Conservation (phyloP, 2,329 filamentous ascomycete species). For the Clonostachys byssicola region DNA sequence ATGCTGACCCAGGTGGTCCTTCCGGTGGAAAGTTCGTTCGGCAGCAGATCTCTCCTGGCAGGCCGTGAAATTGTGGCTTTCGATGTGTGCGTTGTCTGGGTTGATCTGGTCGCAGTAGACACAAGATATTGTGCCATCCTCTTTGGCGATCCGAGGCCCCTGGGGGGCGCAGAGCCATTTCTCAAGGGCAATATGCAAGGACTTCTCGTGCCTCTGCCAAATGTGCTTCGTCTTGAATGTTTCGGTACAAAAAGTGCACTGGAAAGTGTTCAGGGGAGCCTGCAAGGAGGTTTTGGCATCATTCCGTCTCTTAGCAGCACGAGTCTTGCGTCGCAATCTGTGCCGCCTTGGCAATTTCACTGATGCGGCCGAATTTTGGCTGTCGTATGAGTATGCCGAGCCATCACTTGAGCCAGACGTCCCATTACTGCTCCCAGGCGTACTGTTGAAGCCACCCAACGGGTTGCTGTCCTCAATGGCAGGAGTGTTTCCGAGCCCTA, state of each 20-base stretch:
- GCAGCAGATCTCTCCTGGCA: slow-evolving; percentile 44
- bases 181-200: slow-evolving; percentile 38
- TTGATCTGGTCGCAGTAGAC: slow-evolving; percentile 27
- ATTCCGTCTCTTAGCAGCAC: neutral
- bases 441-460: too few relatives aligned
- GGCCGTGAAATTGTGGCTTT: slow-evolving; percentile 28
- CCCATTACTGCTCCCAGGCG: slow-evolving; percentile 48
- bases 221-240: slow-evolving; percentile 38
- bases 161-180: slow-evolving; percentile 37
- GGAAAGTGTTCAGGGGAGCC: slow-evolving; percentile 16
- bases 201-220: slow-evolving; percentile 46
- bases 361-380: slow-evolving; percentile 41
- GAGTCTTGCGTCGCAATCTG: slow-evolving; percentile 23
- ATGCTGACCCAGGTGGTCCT: slow-evolving; percentile 38
- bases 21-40: slow-evolving; percentile 38
- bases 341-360: slow-evolving; percentile 31
- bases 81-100: slow-evolving; percentile 24
- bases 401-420: slow-evolving; percentile 48
- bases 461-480: too few relatives aligned
- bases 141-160: slow-evolving; percentile 27
- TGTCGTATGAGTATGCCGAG: slow-evolving; percentile 47
- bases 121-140: slow-evolving; percentile 30
- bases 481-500: too few relatives aligned
- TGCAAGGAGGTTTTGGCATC: slow-evolving; percentile 2
- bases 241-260: slow-evolving; percentile 42